Evolutionary conservation across 2,329 filamentous ascomycete genomes (phyloP), one percentile per base, ranked within the genome.

Genomic region (Fusarium veterinarium): DNA sequence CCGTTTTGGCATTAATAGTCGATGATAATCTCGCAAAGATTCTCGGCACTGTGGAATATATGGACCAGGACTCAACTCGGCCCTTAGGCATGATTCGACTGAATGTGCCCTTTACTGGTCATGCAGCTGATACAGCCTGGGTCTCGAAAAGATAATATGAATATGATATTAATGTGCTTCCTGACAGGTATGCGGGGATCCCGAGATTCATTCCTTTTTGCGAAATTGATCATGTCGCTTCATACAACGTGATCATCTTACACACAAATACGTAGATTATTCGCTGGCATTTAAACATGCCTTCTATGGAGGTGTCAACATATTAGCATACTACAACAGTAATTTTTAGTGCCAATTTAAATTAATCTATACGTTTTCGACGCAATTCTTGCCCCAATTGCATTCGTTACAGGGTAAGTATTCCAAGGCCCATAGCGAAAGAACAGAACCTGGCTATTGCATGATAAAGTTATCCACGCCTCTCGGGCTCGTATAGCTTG

Each of bases 371-470:
- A 9, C n/a, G 19, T 11, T 14, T 14, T 41, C 10, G 48, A 35
- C n/a, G n/a, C n/a, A 20, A 25, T 16, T 16, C 13, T 33, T 53
- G 11, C 33, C n/a, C 20, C 19, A 35, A 30, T 40, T 44, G 19
- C 37, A 19, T 31, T 35, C 33, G 44, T 25, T 73, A n/a, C 40
- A 73, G 61, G 71, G 67, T 71, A 71, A 64, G 49, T 17, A 30
- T 35, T 4, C 41, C 31, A 33, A 33, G 45, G 38, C 12, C 10
- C n/a, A 17, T 28, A 25, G 31, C 38, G 28, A 44, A 20, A 42
- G 30, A 58, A 25, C 31, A 70, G 42, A 42, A 41, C 42, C 35
- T 23, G 33, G 37, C 19, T 30, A 23, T 48, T 57, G 45, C 58
- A 28, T 48, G 35, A 46, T 40, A 52, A 28, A 40, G 14, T 41